These are phyloP conservation scores for Capsicum chinense DNA, from an alignment of 257 asterid species.

Conservation along the genomic window DNA sequence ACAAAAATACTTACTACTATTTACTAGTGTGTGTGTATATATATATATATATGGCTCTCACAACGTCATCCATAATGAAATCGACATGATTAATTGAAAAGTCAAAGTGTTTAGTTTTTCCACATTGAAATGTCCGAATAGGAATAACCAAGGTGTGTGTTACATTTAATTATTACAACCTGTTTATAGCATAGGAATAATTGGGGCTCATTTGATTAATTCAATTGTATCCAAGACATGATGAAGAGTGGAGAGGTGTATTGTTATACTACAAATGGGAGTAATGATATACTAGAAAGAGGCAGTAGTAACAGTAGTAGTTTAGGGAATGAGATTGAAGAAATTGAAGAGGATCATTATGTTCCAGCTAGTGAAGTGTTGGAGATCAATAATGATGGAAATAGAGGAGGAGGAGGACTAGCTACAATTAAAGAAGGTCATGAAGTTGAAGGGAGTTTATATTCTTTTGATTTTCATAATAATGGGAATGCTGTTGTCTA, in stretches of 20 bases:
- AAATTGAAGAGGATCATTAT: background rate
- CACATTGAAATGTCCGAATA: background rate
- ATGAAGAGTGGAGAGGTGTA: background rate
- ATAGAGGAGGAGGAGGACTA: background rate
- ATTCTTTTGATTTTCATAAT: constrained; percentile 39
- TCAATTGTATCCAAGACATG: background rate
- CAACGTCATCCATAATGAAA: background rate
- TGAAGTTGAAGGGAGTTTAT: constrained; percentile 29
- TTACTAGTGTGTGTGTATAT: no score
- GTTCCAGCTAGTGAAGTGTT: background rate
- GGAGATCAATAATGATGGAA: background rate
- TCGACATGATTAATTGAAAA: background rate
- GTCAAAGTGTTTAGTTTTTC: background rate
- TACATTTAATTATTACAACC: background rate
- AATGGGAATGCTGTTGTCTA: constrained; percentile 45
- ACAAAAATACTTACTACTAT: background rate
- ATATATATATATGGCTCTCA: background rate
- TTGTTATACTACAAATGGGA: background rate
- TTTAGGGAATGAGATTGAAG: constrained; percentile 23
- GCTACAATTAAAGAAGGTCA: constrained; percentile 41
- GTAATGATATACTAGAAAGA: background rate
- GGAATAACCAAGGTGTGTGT: background rate
- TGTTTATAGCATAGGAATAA: no score
- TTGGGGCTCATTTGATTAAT: background rate
- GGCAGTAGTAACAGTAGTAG: background rate